phyloP scores from a whole-genome alignment of 768 basidiomycete species.

The Lactifluus piperatus region DNA sequence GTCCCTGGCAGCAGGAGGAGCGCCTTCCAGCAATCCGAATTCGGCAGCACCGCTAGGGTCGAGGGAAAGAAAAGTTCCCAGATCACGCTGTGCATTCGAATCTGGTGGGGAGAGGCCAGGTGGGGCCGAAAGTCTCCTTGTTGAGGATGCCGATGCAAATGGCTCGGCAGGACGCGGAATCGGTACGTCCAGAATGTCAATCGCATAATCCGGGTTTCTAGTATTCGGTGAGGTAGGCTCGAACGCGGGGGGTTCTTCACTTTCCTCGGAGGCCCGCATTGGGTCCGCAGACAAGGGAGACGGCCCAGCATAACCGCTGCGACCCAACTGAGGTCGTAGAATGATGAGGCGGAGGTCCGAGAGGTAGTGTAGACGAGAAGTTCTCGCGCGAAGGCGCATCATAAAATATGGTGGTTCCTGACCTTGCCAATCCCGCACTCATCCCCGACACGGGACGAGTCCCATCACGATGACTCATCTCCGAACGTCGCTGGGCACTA shows the following conservation, averaged over 20 bases:
- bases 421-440: slow-evolving; percentile 33
- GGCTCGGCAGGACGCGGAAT: slow-evolving; percentile 49
- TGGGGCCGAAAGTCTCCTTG: slow-evolving; percentile 21
- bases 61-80: slow-evolving; percentile 12
- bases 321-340: slow-evolving; percentile 2
- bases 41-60: slow-evolving; percentile 27
- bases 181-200: slow-evolving; percentile 47
- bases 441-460: slow-evolving; percentile 49
- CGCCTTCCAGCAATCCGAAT: slow-evolving; percentile 60
- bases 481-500: slow-evolving; percentile 13
- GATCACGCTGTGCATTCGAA: slow-evolving; percentile 30
- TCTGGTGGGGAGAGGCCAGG: slow-evolving; percentile 32
- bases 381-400: slow-evolving; percentile 45
- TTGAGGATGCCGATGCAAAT: slow-evolving; percentile 37
- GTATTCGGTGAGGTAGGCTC: slow-evolving; percentile 1
- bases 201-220: slow-evolving; percentile 21
- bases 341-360: slow-evolving; percentile 30
- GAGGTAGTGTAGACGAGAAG: slow-evolving; percentile 37
- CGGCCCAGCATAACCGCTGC: background rate
- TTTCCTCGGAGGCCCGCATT: background rate
- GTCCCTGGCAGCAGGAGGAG: slow-evolving; percentile 52
- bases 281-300: slow-evolving; percentile 17
- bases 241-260: slow-evolving; percentile 1
- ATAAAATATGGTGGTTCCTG: slow-evolving; percentile 51
- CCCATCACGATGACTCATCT: slow-evolving; percentile 23